Conservation (phyloP, 2,329 filamentous ascomycete species). For the Hypomyces perniciosus region DNA sequence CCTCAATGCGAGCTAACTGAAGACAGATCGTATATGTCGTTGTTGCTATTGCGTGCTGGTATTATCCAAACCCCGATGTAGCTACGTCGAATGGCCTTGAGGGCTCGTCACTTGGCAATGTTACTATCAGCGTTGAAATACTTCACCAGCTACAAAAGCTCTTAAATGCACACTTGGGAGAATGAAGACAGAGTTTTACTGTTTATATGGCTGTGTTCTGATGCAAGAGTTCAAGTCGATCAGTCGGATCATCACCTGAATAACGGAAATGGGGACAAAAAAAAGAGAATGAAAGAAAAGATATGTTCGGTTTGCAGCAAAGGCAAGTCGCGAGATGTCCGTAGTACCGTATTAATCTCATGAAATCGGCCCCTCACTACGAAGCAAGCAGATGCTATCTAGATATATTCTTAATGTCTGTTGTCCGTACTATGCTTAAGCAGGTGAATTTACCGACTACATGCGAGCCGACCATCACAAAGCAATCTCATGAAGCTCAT, state of each 20-base stretch:
- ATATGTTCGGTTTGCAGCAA: too few species aligned
- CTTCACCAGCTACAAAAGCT: conserved; percentile 24
- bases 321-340: too few species aligned
- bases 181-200: background rate
- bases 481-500: too few species aligned
- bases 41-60: conserved; percentile 40
- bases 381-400: too few species aligned
- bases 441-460: too few species aligned
- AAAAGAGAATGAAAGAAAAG: too few species aligned
- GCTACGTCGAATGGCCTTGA: conserved; percentile 28
- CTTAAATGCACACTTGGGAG: conserved; percentile 5
- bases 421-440: too few species aligned
- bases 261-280: too few species aligned
- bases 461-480: too few species aligned
- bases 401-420: too few species aligned
- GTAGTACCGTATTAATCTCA: too few species aligned
- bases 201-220: background rate
- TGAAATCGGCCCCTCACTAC: too few species aligned
- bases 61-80: conserved; percentile 37
- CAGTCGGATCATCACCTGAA: background rate
- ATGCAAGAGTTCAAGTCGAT: background rate
- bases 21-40: conserved; percentile 35
- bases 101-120: conserved; percentile 19
- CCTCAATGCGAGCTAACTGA: accelerated
- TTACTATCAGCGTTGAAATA: conserved; percentile 26